Conservation (phyloP, 2,329 filamentous ascomycete species). For the Fusarium chuoi region DNA sequence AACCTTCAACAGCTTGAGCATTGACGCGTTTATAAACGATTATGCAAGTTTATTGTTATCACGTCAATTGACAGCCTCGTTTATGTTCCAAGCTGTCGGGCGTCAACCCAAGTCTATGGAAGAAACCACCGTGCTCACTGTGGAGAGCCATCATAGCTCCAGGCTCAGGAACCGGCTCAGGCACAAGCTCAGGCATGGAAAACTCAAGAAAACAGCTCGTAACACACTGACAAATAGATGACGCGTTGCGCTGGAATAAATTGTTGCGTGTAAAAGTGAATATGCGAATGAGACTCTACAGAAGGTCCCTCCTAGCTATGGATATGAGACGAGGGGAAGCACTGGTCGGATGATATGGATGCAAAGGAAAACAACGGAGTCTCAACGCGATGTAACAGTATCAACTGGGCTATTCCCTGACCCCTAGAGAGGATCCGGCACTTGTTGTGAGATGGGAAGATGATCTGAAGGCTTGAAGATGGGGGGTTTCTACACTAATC, state of each 20-base stretch:
- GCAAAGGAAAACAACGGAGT: conserved; percentile 17
- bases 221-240: conserved; percentile 30
- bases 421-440: conserved; percentile 34
- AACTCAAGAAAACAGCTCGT: conserved; percentile 11
- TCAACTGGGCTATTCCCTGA: conserved; percentile 34
- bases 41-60: conserved; percentile 19
- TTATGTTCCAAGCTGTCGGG: conserved; percentile 13
- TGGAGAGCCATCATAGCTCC: conserved; percentile 7
- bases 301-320: conserved; percentile 4
- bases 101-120: background rate
- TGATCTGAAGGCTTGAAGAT: conserved; percentile 15
- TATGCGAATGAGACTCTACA: conserved; percentile 30
- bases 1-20: conserved; percentile 11
- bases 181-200: conserved; percentile 1
- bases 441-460: conserved; percentile 21
- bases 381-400: conserved; percentile 35
- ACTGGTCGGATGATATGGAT: conserved; percentile 23
- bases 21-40: conserved; percentile 20
- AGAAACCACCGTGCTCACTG: conserved; percentile 13
- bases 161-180: background rate
- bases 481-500: background rate
- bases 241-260: conserved; percentile 27
- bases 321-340: conserved; percentile 35
- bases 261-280: conserved; percentile 22
- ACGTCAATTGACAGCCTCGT: conserved; percentile 14